Base-by-base conservation (phyloP, 139 green algal species). In the Chlamydomonas sphaeroides region DNA sequence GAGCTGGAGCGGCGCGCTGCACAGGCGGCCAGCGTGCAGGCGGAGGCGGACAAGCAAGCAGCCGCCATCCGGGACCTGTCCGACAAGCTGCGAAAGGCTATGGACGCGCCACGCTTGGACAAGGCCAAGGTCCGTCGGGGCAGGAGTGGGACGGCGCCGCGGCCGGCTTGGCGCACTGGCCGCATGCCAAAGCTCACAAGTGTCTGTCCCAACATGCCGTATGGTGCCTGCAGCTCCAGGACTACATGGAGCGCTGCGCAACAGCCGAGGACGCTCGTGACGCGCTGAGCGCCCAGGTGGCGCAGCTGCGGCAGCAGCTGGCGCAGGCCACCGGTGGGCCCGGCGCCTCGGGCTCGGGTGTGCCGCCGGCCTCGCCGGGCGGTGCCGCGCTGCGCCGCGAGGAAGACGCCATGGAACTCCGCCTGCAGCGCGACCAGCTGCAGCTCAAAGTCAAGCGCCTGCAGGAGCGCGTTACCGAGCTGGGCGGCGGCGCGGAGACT, bases 381-480 rank as follows among this genome's bases (percentile, higher is more conserved):
- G 78, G 71, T 45, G 53, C 38, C 11, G 48, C 62, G 65, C 68
- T 45, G 18, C 79, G 38, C 74, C 88, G 62, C 51, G 82, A 73
- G 1, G 62, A 72, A 32, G 68, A 90, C 73, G 59, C 84, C 20
- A 87, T 89, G 42, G 85, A 94, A 79, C 63, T 89, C 26, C 85
- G 63, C 41, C 79, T 95, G 57, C 78, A 92, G 79, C 80, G 87
- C 30, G 88, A 93, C 72, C 85, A 92, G 76, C 89, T 91, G 21
- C 83, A 88, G 26, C 80, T 89, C 23, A 83, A 90, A 57, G 84
- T 78, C 10, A 57, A 65, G 41, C 73, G 90, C 25, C 68, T 93
- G 3, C 84, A 85, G 83, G 78, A 88, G 33, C 85, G 84, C 4
- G 11, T 94, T 11, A 25, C 75, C 0, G 88, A 92, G 15, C 73